Evolutionary conservation across 1,284 basidiomycete species (phyloP).

Genomic region (Rhodotorula sp.): DNA sequence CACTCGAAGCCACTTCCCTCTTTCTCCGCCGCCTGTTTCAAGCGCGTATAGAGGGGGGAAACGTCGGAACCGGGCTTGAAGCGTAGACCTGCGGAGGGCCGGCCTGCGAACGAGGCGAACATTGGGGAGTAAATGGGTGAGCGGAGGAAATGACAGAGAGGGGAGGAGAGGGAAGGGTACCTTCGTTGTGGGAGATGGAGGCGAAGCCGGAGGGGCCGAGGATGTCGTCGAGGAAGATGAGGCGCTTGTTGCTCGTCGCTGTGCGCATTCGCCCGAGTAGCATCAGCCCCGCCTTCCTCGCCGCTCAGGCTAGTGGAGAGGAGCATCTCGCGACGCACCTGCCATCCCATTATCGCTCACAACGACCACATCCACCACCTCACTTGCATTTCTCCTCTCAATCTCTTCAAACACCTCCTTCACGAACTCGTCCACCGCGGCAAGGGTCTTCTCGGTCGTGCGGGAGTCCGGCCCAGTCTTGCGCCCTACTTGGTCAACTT

Average conservation of each 20-base stretch:
- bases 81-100: constrained; percentile 79
- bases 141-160: background rate
- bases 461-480: constrained; percentile 68
- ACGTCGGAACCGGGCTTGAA: constrained; percentile 62
- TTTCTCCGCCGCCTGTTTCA: constrained; percentile 55
- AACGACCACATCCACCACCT: constrained; percentile 82
- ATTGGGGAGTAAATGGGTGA: constrained; percentile 1
- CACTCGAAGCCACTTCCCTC: constrained; percentile 67
- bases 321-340: constrained; percentile 5
- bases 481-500: constrained; percentile 62
- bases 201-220: constrained; percentile 65
- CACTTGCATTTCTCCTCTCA: constrained; percentile 67
- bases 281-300: too few species aligned
- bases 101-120: constrained; percentile 54
- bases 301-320: background rate
- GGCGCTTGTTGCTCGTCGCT: constrained; percentile 69
- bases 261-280: too few species aligned
- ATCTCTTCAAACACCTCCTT: constrained; percentile 63
- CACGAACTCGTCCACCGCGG: constrained; percentile 70
- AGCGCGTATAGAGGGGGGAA: constrained; percentile 57
- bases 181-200: constrained; percentile 69
- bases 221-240: constrained; percentile 78
- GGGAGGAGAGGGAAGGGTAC: constrained; percentile 45
- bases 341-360: constrained; percentile 90
- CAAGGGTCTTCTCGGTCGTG: constrained; percentile 67